These are phyloP conservation scores for Ogataea methylovora DNA, from an alignment of 805 yeast genomes.

Conservation along the genomic window DNA sequence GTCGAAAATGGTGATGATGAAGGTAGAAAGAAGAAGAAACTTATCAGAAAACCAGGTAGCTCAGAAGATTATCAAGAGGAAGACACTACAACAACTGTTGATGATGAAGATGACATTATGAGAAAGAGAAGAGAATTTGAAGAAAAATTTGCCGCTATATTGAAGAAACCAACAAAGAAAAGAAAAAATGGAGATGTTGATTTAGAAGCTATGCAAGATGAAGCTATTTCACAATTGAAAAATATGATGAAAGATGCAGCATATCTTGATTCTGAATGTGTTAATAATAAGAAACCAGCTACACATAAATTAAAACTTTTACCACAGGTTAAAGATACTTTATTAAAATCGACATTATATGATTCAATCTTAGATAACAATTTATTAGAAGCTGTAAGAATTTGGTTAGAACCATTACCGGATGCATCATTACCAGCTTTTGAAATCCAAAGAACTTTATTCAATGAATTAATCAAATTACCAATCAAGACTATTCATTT, in stretches of 20 bases:
- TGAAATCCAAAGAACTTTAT: conserved; percentile 86
- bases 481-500: conserved; percentile 95
- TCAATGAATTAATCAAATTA: conserved; percentile 61
- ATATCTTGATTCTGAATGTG: conserved; percentile 54
- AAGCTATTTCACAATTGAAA: conserved; percentile 70
- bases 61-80: conserved; percentile 26
- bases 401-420: conserved; percentile 97
- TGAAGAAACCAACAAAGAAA: conserved; percentile 54
- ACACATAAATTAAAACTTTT: conserved; percentile 71
- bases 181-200: conserved; percentile 85
- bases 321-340: conserved; percentile 67
- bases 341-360: conserved; percentile 78
- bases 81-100: conserved; percentile 23
- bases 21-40: conserved; percentile 1
- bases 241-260: conserved; percentile 89
- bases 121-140: conserved; percentile 73
- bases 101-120: conserved; percentile 20
- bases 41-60: not conserved
- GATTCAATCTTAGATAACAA: conserved; percentile 93
- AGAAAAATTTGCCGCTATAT: conserved; percentile 68
- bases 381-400: conserved; percentile 82
- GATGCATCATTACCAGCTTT: conserved; percentile 97
- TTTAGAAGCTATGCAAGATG: conserved; percentile 92
- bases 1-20: conserved; percentile 3
- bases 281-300: conserved; percentile 60